A percentile compares a stretch with the other conserved stretches of the same genome.
phyloP scores from a whole-genome alignment of 306 rosid species.

The Acacia confusa region DNA sequence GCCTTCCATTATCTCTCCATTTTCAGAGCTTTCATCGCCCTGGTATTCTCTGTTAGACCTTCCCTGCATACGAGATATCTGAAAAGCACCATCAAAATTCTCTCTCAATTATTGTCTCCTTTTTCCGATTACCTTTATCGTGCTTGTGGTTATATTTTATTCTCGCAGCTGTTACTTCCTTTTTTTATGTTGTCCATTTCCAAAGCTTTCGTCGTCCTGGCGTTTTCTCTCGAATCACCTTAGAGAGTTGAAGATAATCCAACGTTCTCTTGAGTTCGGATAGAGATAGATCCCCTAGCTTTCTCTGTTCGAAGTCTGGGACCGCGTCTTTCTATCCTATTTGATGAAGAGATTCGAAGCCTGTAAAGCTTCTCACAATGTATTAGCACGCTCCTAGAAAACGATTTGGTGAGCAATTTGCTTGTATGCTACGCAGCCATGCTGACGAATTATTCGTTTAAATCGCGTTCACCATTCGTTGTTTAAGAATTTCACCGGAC shows the following conservation, averaged over 20 bases:
- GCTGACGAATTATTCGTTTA: neutral
- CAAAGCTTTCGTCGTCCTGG: neutral
- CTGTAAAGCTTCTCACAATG: neutral
- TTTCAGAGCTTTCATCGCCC: slow-evolving; percentile 29
- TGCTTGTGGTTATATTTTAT: neutral
- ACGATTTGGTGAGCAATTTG: slow-evolving; percentile 39
- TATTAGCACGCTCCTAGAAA: slow-evolving; percentile 25
- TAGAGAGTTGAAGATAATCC: neutral
- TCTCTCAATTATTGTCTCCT: neutral
- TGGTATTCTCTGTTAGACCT: neutral
- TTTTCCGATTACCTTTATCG: neutral
- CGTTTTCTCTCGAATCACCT: neutral
- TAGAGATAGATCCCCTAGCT: slow-evolving; percentile 27
- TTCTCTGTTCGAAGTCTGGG: slow-evolving; percentile 22
- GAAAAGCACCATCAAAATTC: neutral
- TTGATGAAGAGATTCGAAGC: neutral
- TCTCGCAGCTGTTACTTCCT: neutral
- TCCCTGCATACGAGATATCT: neutral
- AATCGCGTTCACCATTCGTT: neutral
- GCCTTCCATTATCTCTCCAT: slow-evolving; percentile 21
- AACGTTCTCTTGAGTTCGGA: slow-evolving; percentile 15
- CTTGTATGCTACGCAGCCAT: slow-evolving; percentile 7
- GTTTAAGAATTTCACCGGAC: neutral
- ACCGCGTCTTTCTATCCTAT: neutral
- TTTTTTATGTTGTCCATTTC: neutral